Conservation (phyloP, 495 filamentous ascomycete genomes). For the Staphylotrichum longicolle region DNA sequence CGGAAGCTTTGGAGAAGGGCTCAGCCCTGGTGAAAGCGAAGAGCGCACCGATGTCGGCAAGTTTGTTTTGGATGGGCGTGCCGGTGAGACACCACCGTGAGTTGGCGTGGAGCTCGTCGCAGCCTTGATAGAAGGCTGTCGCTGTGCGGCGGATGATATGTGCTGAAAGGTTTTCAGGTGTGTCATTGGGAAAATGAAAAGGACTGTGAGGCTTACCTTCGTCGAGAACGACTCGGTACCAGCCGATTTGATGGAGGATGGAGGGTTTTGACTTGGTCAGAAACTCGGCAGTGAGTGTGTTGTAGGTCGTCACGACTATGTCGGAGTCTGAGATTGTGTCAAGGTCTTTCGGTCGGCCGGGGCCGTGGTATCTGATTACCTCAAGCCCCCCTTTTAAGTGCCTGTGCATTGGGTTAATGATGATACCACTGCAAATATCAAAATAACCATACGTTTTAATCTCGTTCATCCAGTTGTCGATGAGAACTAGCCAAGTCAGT, state of each 20-base stretch:
- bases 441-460: background rate
- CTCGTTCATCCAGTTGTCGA: background rate
- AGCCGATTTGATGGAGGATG: background rate
- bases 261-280: background rate
- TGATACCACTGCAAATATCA: background rate
- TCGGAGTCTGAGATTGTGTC: background rate
- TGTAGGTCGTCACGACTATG: background rate
- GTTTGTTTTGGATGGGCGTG: background rate
- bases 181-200: background rate
- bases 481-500: slow-evolving; percentile 1
- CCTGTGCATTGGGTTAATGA: background rate
- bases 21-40: background rate
- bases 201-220: background rate
- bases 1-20: background rate
- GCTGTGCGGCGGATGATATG: background rate
- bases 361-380: background rate
- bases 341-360: background rate
- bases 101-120: slow-evolving; percentile 1
- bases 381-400: background rate
- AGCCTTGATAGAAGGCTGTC: background rate
- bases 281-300: slow-evolving; percentile 1
- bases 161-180: background rate
- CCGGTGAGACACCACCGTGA: background rate
- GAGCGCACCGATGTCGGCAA: background rate
- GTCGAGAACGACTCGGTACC: slow-evolving; percentile 1